phyloP scores from a whole-genome alignment of 257 asterid genomes.

The Solanum appendiculatum region DNA sequence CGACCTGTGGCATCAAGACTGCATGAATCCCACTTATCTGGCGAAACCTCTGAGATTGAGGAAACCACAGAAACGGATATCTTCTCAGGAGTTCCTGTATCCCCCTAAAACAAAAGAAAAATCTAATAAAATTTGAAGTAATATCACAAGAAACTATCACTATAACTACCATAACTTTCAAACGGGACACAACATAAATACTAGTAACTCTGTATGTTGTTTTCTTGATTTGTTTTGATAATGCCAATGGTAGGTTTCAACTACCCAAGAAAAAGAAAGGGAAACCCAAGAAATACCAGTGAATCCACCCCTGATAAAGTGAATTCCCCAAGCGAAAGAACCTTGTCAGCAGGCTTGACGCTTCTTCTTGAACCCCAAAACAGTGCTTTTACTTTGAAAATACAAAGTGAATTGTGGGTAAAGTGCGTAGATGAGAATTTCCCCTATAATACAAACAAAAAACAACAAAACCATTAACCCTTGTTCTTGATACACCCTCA shows the following conservation, averaged over 20 bases:
- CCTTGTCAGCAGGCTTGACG: slow-evolving; percentile 39
- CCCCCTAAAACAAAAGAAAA: slow-evolving; percentile 36
- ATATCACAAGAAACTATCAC: not conserved
- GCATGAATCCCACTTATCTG: slow-evolving; percentile 87
- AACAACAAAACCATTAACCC: not conserved
- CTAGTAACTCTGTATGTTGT: not conserved
- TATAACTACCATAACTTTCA: not conserved
- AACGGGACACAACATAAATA: not conserved
- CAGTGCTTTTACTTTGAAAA: slow-evolving; percentile 42
- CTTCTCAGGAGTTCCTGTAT: slow-evolving; percentile 16
- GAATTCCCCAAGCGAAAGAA: slow-evolving; percentile 61
- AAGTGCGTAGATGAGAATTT: slow-evolving; percentile 15
- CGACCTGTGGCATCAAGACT: slow-evolving; percentile 58
- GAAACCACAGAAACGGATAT: slow-evolving; percentile 75
- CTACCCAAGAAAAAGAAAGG: not conserved
- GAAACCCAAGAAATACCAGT: slow-evolving; percentile 35
- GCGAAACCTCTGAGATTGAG: slow-evolving; percentile 63
- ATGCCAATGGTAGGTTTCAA: not conserved
- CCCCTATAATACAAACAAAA: slow-evolving; percentile 28
- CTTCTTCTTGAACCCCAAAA: slow-evolving; percentile 82
- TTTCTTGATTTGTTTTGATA: not conserved
- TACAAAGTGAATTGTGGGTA: slow-evolving; percentile 9
- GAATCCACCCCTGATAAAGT: slow-evolving; percentile 31
- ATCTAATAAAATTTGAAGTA: not conserved
- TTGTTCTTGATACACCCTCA: not conserved